Conservation (phyloP, 139 green algal genomes). For the Mychonastes homosphaera region DNA sequence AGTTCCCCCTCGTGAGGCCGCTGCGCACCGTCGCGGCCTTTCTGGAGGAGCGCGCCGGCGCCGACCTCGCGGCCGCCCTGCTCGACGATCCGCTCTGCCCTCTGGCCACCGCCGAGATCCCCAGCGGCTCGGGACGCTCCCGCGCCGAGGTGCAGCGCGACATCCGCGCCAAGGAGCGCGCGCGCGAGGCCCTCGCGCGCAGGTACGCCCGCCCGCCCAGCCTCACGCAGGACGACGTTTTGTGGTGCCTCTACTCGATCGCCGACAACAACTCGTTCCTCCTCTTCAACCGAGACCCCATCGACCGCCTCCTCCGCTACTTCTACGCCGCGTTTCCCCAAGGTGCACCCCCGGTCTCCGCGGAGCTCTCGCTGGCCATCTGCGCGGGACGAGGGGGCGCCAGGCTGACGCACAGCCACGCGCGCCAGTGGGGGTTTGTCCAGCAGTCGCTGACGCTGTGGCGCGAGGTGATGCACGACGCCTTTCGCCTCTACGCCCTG, state of each 20-base stretch:
- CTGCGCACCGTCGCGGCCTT: slow-evolving; percentile 68
- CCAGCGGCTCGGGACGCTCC: slow-evolving; percentile 32
- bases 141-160: slow-evolving; percentile 58
- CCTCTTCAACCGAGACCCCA: slow-evolving; percentile 79
- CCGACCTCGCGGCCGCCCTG: slow-evolving; percentile 20
- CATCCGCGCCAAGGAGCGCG: slow-evolving; percentile 82
- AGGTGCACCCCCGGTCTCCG: slow-evolving; percentile 12
- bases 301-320: slow-evolving; percentile 33
- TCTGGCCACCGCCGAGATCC: slow-evolving; percentile 74
- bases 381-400: slow-evolving; percentile 45
- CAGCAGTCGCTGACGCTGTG: slow-evolving; percentile 84
- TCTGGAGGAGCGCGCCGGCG: slow-evolving; percentile 52
- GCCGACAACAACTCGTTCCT: slow-evolving; percentile 90
- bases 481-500: slow-evolving; percentile 86
- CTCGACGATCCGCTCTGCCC: slow-evolving; percentile 61
- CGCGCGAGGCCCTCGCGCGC: slow-evolving; percentile 52
- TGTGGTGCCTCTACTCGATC: slow-evolving; percentile 80
- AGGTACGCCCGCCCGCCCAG: slow-evolving; percentile 39
- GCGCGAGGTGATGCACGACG: slow-evolving; percentile 73
- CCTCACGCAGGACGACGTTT: slow-evolving; percentile 57
- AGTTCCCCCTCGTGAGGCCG: slow-evolving; percentile 59
- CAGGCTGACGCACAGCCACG: slow-evolving; percentile 79
- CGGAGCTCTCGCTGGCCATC: slow-evolving; percentile 44
- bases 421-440: slow-evolving; percentile 82
- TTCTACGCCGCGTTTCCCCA: slow-evolving; percentile 26